Percentiles rank a stretch among this genome's conserved stretches.
phyloP scores from a whole-genome alignment of 2,329 filamentous ascomycete genomes.

The Lomentospora prolificans region DNA sequence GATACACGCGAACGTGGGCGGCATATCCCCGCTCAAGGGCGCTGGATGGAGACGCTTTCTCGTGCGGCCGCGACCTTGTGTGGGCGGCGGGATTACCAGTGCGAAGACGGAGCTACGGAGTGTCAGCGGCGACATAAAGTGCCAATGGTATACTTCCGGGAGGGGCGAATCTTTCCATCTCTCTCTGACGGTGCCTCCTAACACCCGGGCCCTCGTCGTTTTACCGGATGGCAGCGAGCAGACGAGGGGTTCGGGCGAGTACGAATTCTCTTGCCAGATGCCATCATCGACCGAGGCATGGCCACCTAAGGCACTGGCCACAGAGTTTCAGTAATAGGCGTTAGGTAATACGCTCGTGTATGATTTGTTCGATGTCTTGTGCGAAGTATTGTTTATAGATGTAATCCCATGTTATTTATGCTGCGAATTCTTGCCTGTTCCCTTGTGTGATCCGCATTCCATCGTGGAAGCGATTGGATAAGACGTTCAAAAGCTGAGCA shows the following conservation, averaged over 20 bases:
- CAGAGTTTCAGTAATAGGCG: background rate
- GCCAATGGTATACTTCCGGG: conserved; percentile 18
- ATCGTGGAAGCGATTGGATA: too few species aligned
- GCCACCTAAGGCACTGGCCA: background rate
- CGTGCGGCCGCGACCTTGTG: conserved; percentile 22
- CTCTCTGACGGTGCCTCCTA: background rate
- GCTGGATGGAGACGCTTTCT: conserved; percentile 27
- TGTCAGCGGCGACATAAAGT: conserved; percentile 21
- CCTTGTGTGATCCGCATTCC: too few species aligned
- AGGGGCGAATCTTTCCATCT: conserved; percentile 10
- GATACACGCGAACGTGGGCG: conserved; percentile 33
- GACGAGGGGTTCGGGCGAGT: background rate
- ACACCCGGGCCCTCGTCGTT: conserved; percentile 1
- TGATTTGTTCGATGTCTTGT: too few species aligned
- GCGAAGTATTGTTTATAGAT: too few species aligned
- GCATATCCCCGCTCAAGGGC: conserved; percentile 20
- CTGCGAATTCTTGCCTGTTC: too few species aligned
- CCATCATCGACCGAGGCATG: background rate
- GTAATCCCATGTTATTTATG: too few species aligned
- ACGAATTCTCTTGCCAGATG: background rate
- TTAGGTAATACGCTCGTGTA: too few species aligned
- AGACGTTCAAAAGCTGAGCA: too few species aligned
- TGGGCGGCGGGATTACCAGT: conserved; percentile 24
- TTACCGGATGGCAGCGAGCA: background rate
- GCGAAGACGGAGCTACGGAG: conserved; percentile 20